Base-by-base conservation (phyloP, 495 filamentous ascomycete genomes). In the Daldinia childiae region DNA sequence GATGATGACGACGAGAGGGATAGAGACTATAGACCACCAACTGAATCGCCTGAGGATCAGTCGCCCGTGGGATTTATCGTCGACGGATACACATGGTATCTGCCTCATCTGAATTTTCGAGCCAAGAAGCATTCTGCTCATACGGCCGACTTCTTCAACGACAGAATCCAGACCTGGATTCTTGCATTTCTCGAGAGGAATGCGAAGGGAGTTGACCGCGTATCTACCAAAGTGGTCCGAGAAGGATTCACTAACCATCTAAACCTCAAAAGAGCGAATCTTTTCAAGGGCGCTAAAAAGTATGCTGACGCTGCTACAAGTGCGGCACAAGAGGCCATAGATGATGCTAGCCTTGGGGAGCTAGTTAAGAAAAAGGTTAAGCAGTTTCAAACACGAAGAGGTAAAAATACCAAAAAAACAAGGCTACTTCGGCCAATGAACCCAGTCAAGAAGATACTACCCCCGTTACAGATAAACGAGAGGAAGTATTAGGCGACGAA, bases 141-240 rank as follows among this genome's bases (percentile, higher is more conserved):
- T 48, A 45, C 27, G 48, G 11, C 57, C 15, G 9, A n/a, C 41
- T 19, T 39, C 29, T 14, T 55, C 56, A 45, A 63, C 26, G 66
- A 21, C 17, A n/a, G 32, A 69, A 26, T 73, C 14, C 8, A 39
- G 15, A 6, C 45, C 29, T 69, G 61, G 69, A 41, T 71, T 36
- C 4, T 21, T 21, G 56, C 55, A n/a, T 56, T 77, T 17, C 39
- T 68, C 15, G 26, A 66, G 43, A 62, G 45, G 17, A 77, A 77
- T 50, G 24, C 12, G 8, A 36, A 41, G 27, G 2, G 29, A 17
- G 39, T 29, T 21, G 58, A 67, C 43, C 56, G 45, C 21, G 34
- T 75, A 43, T 67, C 59, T 24, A 27, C 61, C 26, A 58, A 72
- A 19, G 65, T 73, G 17, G 62, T 75, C 29, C 64, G 62, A 36